Evolutionary conservation across 768 basidiomycete species (phyloP).

Genomic region (Termitomyces sp.): DNA sequence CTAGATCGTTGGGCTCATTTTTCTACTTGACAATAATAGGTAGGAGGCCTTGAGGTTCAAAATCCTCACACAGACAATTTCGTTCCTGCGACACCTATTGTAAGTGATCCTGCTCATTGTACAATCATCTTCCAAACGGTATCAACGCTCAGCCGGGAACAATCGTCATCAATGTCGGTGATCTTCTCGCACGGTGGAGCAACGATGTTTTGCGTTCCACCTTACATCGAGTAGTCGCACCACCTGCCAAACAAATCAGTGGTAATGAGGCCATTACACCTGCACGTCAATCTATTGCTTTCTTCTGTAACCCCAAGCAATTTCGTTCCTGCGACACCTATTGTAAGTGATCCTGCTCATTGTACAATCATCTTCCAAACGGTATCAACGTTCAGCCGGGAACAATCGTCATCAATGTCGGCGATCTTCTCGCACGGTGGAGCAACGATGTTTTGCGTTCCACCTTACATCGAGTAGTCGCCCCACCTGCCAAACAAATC

Average conservation of each 20-base stretch:
- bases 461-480: constrained; percentile 81
- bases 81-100: constrained; percentile 73
- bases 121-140: neutral
- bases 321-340: constrained; percentile 70
- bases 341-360: constrained; percentile 43
- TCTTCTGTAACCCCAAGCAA: constrained; percentile 83
- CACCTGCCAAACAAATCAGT: constrained; percentile 46
- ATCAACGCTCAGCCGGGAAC: constrained; percentile 56
- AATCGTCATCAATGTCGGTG: constrained; percentile 80
- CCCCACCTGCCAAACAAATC: constrained; percentile 52
- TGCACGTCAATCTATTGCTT: constrained; percentile 74
- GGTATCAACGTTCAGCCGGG: constrained; percentile 47
- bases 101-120: constrained; percentile 30
- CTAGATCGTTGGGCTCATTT: neutral
- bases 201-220: constrained; percentile 79
- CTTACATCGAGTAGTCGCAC: constrained; percentile 79
- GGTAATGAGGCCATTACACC: constrained; percentile 56
- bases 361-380: constrained; percentile 1
- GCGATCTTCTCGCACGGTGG: constrained; percentile 80
- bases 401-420: constrained; percentile 81
- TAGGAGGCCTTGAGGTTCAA: constrained; percentile 80
- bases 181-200: constrained; percentile 79
- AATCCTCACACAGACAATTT: constrained; percentile 74
- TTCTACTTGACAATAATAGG: constrained; percentile 29
- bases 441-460: constrained; percentile 78